Conservation (phyloP, 805 yeast species). For the Diddensiella transvaalensis region DNA sequence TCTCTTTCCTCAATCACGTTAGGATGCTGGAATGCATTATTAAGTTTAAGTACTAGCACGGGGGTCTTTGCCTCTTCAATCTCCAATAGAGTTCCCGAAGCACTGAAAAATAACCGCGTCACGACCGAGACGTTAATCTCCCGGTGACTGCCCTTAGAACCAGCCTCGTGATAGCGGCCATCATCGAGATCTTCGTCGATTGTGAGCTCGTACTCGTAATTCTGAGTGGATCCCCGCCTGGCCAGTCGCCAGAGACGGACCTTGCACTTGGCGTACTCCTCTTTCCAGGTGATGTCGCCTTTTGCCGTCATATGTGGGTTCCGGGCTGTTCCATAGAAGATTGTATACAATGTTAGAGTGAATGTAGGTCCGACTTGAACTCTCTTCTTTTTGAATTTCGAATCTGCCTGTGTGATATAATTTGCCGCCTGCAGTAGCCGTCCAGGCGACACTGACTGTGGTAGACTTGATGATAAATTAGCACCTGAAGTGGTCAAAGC, state of each 20-base stretch:
- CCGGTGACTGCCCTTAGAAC: constrained; percentile 38
- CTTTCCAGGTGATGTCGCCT: constrained; percentile 64
- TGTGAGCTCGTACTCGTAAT: constrained; percentile 43
- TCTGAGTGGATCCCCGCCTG: not conserved
- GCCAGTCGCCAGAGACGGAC: constrained; percentile 39
- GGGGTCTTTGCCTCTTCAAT: constrained; percentile 62
- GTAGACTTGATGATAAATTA: constrained; percentile 47
- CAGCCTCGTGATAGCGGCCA: constrained; percentile 65
- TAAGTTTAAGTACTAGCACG: constrained; percentile 58
- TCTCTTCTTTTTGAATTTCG: constrained; percentile 20
- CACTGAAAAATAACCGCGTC: constrained; percentile 58
- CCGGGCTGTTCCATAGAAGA: constrained; percentile 41
- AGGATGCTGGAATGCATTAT: constrained; percentile 23
- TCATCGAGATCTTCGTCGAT: constrained; percentile 63
- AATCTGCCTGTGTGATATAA: constrained; percentile 41
- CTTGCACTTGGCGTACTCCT: constrained; percentile 56
- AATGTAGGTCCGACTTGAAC: constrained; percentile 58
- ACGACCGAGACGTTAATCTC: constrained; percentile 41
- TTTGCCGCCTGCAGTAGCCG: constrained; percentile 60
- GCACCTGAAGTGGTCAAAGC: constrained; percentile 69
- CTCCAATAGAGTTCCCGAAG: constrained; percentile 61
- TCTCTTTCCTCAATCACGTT: constrained; percentile 18
- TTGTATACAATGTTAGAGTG: constrained; percentile 53
- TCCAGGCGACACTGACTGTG: constrained; percentile 59
- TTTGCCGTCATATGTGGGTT: constrained; percentile 43